Evolutionary conservation across 176 grass and related monocot genomes (phyloP).

Genomic region (Rhipidocladum racemiflorum): DNA sequence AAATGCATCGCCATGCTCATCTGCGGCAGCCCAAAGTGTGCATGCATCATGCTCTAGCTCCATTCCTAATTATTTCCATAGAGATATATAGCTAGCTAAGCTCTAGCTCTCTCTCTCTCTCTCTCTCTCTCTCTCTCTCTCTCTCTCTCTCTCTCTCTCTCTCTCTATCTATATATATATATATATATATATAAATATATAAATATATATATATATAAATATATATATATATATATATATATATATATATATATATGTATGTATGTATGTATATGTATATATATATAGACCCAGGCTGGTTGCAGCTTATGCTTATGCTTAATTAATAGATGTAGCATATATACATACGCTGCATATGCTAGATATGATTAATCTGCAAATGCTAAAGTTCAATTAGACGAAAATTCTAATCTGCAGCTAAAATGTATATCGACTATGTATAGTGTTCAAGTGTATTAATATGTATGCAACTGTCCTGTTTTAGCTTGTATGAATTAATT

Average conservation of each 20-base stretch:
- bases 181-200: too few relatives aligned
- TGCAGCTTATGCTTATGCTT: neutral
- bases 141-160: too few relatives aligned
- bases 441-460: neutral
- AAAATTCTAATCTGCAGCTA: neutral
- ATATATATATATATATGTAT: too few relatives aligned
- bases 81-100: too few relatives aligned
- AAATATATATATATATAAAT: too few relatives aligned
- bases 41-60: neutral
- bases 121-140: too few relatives aligned
- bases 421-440: neutral
- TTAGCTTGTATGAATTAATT: neutral
- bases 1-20: constrained; percentile 67
- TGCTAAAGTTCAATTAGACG: neutral
- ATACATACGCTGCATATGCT: neutral
- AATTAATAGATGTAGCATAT: neutral
- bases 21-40: constrained; percentile 51
- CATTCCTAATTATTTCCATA: neutral
- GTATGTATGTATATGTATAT: too few relatives aligned
- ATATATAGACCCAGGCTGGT: neutral
- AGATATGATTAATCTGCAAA: neutral
- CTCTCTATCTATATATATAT: too few relatives aligned
- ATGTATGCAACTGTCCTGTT: neutral
- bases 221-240: too few relatives aligned
- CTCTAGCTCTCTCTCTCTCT: neutral